phyloP scores from a whole-genome alignment of 805 yeast species.

The Hanseniaspora guilliermondii region DNA sequence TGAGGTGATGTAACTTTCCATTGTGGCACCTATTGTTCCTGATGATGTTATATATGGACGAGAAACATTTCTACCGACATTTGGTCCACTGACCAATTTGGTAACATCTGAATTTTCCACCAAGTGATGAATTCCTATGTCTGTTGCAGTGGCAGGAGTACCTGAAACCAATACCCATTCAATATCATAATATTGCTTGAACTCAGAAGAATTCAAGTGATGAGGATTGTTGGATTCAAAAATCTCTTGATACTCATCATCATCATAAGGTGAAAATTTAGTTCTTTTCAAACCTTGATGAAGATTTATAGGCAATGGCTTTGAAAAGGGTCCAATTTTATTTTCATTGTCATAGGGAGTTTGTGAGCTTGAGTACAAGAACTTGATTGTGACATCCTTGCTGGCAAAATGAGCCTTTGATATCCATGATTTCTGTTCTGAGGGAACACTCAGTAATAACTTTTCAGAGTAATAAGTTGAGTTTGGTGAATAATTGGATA shows the following conservation, averaged over 20 bases:
- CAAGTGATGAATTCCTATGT: constrained; percentile 72
- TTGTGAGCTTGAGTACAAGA: constrained; percentile 42
- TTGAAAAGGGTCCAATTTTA: constrained; percentile 56
- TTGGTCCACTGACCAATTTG: constrained; percentile 79
- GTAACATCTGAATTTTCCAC: constrained; percentile 14
- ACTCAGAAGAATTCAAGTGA: constrained; percentile 5
- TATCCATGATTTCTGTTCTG: constrained; percentile 83
- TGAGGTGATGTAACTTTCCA: constrained; percentile 66
- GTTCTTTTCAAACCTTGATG: constrained; percentile 7
- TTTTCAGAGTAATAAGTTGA: constrained; percentile 62
- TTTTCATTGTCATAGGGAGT: constrained; percentile 25
- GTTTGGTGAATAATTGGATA: constrained; percentile 26
- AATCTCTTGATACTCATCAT: not conserved
- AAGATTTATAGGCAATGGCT: constrained; percentile 32
- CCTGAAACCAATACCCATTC: constrained; percentile 87
- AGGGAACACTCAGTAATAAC: constrained; percentile 70
- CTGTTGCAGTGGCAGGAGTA: constrained; percentile 93
- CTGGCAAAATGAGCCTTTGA: constrained; percentile 95
- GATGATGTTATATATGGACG: constrained; percentile 79
- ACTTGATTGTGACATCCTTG: constrained; percentile 45
- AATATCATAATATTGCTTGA: constrained; percentile 30
- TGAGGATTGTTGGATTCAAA: not conserved
- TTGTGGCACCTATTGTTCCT: constrained; percentile 94
- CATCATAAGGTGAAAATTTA: not conserved
- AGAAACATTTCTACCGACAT: constrained; percentile 85